phyloP scores from a whole-genome alignment of 2,329 filamentous ascomycete species.

The Aspergillus phoenicis region DNA sequence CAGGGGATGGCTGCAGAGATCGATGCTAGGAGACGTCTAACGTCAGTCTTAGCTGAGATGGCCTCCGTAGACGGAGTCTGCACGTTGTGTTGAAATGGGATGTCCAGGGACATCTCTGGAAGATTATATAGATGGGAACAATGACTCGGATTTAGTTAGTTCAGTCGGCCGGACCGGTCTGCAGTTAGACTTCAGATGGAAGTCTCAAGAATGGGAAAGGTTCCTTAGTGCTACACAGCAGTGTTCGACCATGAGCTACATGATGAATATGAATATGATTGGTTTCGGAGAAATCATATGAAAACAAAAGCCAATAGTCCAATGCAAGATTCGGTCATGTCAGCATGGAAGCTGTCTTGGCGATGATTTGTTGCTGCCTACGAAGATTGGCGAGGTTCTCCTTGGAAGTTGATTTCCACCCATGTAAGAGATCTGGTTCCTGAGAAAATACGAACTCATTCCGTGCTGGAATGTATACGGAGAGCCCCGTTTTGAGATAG shows the following conservation, averaged over 20 bases:
- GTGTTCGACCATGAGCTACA: background rate
- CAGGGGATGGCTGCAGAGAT: conserved; percentile 40
- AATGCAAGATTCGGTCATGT: background rate
- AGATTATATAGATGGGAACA: background rate
- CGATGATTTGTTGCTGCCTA: conserved; percentile 15
- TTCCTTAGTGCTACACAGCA: background rate
- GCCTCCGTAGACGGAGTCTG: conserved; percentile 16
- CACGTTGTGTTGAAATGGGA: background rate
- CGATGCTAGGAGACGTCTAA: conserved; percentile 40
- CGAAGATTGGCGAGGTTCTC: conserved; percentile 6
- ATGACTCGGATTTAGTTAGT: too few species aligned
- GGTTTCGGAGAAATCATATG: background rate
- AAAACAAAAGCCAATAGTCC: background rate
- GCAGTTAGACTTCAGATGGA: background rate
- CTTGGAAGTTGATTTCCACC: background rate
- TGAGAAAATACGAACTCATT: background rate
- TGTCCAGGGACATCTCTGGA: background rate
- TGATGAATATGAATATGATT: background rate
- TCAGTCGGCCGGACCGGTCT: too few species aligned
- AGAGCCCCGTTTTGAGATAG: background rate
- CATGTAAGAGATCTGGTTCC: background rate
- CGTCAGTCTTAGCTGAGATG: conserved; percentile 35
- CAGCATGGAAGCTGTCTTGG: background rate
- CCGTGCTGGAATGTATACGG: background rate
- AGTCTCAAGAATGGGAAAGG: background rate